A percentile compares a stretch with the other conserved stretches of the same genome.
Conservation (phyloP, 768 basidiomycete species). For the Boletus rex-veris region DNA sequence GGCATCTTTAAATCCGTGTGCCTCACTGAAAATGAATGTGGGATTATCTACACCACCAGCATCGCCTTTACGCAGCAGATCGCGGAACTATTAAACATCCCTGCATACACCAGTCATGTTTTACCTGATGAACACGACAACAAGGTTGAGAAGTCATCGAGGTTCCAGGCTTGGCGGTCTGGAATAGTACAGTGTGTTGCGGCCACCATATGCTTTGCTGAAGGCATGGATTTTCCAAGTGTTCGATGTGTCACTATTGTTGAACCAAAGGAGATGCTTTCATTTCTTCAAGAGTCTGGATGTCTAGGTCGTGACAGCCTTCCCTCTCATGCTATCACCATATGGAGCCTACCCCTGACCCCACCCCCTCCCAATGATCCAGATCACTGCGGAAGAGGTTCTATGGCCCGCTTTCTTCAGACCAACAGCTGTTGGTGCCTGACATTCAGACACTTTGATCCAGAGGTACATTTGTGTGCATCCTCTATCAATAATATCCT, state of each 20-base stretch:
- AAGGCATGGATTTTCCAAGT: slow-evolving; percentile 2
- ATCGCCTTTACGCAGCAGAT: neutral
- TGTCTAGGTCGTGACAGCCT: slow-evolving; percentile 6
- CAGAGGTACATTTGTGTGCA: neutral
- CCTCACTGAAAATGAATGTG: neutral
- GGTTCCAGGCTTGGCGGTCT: neutral
- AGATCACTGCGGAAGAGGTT: neutral
- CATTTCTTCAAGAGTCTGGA: slow-evolving; percentile 13
- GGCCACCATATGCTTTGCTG: slow-evolving; percentile 2
- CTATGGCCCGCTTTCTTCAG: neutral
- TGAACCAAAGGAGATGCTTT: slow-evolving; percentile 3
- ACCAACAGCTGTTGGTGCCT: neutral
- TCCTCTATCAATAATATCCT: neutral
- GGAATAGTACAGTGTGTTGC: neutral
- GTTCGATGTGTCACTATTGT: neutral
- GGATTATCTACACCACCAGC: slow-evolving; percentile 7
- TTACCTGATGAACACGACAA: neutral
- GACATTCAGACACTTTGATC: neutral
- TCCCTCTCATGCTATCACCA: neutral
- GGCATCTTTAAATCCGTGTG: neutral
- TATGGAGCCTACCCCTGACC: neutral
- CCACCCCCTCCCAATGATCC: neutral
- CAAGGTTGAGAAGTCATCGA: neutral
- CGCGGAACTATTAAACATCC: neutral
- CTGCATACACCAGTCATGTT: slow-evolving; percentile 5